Percentiles rank a stretch among this genome's conserved stretches.
phyloP scores from a whole-genome alignment of 1,284 basidiomycete species.

The Trametes sp. region DNA sequence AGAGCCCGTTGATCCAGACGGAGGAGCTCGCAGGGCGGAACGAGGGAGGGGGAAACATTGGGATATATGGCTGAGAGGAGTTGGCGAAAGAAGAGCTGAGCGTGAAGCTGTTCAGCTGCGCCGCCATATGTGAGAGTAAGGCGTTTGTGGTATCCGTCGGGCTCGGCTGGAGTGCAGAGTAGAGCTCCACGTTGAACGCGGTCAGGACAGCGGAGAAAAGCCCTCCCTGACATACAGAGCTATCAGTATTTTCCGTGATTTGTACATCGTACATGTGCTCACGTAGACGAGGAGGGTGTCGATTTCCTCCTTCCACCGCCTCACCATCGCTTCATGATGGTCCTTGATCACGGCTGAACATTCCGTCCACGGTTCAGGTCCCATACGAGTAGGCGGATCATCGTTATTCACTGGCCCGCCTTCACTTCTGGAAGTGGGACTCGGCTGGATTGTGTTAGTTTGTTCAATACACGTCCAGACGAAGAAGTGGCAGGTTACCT shows the following conservation, averaged over 20 bases:
- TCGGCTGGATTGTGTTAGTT: background rate
- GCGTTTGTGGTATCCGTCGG: background rate
- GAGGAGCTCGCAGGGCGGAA: constrained; percentile 31
- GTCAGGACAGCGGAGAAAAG: constrained; percentile 12
- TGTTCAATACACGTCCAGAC: background rate
- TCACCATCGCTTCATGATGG: constrained; percentile 1
- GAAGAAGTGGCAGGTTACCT: background rate
- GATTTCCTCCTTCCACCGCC: constrained; percentile 9
- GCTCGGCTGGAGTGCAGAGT: background rate
- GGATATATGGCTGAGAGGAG: background rate
- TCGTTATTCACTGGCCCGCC: background rate
- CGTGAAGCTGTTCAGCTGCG: constrained; percentile 9
- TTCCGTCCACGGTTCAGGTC: background rate
- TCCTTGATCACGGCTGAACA: background rate
- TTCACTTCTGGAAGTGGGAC: background rate
- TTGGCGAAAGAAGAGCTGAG: constrained; percentile 8
- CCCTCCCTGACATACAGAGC: background rate
- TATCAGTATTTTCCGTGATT: background rate
- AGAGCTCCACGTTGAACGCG: constrained; percentile 13
- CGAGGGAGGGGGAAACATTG: background rate
- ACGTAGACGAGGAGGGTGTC: constrained; percentile 11
- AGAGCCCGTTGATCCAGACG: constrained; percentile 65
- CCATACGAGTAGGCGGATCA: background rate
- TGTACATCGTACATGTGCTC: background rate
- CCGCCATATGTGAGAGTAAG: constrained; percentile 1